Evolutionary conservation across 176 grass and related monocot genomes (phyloP), one percentile per base, ranked within the genome.

Genomic region (Leersia perrieri): DNA sequence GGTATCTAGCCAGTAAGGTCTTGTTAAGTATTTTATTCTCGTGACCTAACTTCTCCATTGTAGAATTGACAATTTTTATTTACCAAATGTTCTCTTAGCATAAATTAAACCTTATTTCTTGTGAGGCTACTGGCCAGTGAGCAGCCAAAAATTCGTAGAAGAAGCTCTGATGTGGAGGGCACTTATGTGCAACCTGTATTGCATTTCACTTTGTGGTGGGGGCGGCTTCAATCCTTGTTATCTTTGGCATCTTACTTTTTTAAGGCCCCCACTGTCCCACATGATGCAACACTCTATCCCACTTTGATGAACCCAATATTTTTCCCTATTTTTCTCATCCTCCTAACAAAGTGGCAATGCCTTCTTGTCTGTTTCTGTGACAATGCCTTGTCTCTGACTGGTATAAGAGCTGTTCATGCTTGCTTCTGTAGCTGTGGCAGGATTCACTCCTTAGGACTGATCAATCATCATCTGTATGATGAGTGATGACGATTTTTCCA

Each of bases 1-100:
- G 27, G 51, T 72, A 67, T 72, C 32, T 85, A 39, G 57, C 72
- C 16, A 76, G 58, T 85, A 80, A 66, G 82, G 63, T 60, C 72
- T 72, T 36, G 3, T 72, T 12, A 11, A 57, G 22, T 77, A 34
- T 81, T 89, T 66, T 70, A 85, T 85, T 57, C 41, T 57, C 42
- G 8, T 20, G 77, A 76, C 87, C 87, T 85, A 89, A 89, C 82
- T 89, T 89, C 72, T 81, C 87, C 87, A 85, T 89, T 77, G 55
- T 64, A 39, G 55, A 76, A 81, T 85, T 84, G 71, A 55, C 53
- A 81, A 41, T 40, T 76, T 57, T 64, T 35, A 33, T 76, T 40
- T 27, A 63, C 81, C 22, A 64, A 55, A 76, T 41, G 72, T 76
- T 85, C 76, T 33, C 7, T 44, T 26, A 58, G 71, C 82, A 89